Base-by-base conservation (phyloP, 2,329 filamentous ascomycete species). In the Clonostachys chloroleuca region DNA sequence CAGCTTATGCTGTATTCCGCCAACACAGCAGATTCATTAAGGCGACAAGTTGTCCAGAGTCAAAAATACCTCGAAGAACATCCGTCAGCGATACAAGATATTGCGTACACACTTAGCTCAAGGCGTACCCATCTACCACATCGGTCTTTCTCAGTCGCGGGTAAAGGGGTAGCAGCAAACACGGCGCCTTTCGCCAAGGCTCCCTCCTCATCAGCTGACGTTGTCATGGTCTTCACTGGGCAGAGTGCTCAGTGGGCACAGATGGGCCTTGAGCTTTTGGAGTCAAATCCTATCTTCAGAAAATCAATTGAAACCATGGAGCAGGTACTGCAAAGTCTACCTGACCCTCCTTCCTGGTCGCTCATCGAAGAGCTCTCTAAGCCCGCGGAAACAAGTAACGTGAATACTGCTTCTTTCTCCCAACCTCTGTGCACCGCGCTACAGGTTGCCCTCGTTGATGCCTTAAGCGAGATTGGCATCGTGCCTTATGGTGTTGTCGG, bases 371-470 rank as follows among this genome's bases (percentile, higher is more conserved):
- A 68, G 49, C 54, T 72, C 5, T 65, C 48, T 53, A 54, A 2
- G 45, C 54, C 13, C 47, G 53, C 5, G 59, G 61, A 1, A 49
- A 51, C 20, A 52, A 69, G 2, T 49, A 56, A 30, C 2, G 43
- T 61, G 5, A 42, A 52, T 20, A 34, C 53, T 13, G 54, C 64
- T 1, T 52, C 56, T 9, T 43, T 63, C 12, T 61, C 59, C 8
- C 72, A 75, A 45, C 63, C 72, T 0, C 39, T 69, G 1, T 73
- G 64, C 35, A 73, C 70, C 1, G 68, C 69, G 0, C 16, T 77
- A 0, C 73, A 75, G 48, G 49, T 76, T 2, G 70, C 56, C 0
- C 52, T 78, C 1, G 59, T 73, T 0, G 62, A 73, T 13, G 51
- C 68, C 0, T 59, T 76, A 4, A 36, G 40, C 1, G 49, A 18